These are phyloP conservation scores for Saccharum hybrid DNA, from an alignment of 202 grass and related monocot genomes.

Conservation along the genomic window DNA sequence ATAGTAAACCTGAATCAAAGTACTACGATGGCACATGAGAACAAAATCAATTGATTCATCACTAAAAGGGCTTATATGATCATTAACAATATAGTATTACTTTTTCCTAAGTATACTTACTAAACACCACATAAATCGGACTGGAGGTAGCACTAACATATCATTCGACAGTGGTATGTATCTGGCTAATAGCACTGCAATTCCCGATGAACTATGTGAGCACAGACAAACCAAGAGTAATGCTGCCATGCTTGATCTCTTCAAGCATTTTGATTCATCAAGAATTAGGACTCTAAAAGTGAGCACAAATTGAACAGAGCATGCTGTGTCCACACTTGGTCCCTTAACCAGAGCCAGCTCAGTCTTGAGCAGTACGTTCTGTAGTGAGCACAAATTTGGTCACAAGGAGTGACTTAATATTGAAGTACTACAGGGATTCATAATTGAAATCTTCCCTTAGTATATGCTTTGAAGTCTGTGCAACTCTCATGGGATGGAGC, in stretches of 20 bases:
- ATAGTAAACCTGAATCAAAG: background rate
- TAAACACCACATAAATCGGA: background rate
- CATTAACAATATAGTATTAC: background rate
- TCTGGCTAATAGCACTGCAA: background rate
- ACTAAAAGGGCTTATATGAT: background rate
- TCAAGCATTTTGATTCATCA: background rate
- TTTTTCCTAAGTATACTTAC: background rate
- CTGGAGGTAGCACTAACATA: background rate
- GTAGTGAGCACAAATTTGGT: background rate
- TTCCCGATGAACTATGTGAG: background rate
- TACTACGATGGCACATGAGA: background rate
- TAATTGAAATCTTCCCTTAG: background rate
- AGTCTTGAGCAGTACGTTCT: background rate
- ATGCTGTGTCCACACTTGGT: background rate
- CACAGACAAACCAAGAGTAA: background rate
- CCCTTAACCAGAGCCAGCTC: background rate
- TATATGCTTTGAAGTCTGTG: conserved; percentile 1
- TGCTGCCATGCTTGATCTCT: background rate
- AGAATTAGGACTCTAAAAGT: background rate
- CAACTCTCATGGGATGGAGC: background rate
- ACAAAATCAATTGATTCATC: background rate
- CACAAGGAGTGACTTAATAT: background rate
- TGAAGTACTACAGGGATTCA: background rate
- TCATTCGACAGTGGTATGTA: background rate
- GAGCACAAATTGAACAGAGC: background rate